Base-by-base conservation (phyloP, 805 yeast species). In the Yamadazyma kitorensis region DNA sequence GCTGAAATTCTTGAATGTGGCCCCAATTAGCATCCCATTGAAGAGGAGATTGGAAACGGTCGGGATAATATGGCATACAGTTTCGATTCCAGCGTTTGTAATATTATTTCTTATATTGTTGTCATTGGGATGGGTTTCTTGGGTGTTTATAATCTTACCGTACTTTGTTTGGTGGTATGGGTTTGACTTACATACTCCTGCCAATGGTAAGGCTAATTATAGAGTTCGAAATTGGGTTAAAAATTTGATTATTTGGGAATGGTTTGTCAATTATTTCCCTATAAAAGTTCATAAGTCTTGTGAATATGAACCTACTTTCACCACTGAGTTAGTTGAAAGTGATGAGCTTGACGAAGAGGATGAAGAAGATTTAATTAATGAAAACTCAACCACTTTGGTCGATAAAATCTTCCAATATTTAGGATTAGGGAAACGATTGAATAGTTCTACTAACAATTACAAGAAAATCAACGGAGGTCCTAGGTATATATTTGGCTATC, bases 401-500 rank as follows among this genome's bases (percentile, higher is more conserved):
- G 72, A 65, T 40, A 44, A 37, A 15, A 28, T 66, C 4, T 65
- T 67, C 49, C 57, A 57, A 45, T 42, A 46, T 13, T 39, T 67
- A 16, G 67, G 71, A 4, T 51, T 67, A 13, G 50, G 57, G 17
- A 67, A 67, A 42, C 40, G 73, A 17, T 47, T 64, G 22, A 64
- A 66, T 41, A 59, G 26, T 20, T 34, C 31, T 37, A 25, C 23
- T 10, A 28, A 39, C 12, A 43, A 42, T 12, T 45, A 34, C 31
- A 56, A 55, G 31, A 48, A 51, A 27, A 59, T 67, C 1, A 50
- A 70, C 31, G 60, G 77, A 3, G 91, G 87, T 0, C 89, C 86
- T 2, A 64, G 82, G 23, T 91, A 93, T 57, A 76, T 91, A 2
- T 91, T 91, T 59, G 95, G 96, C 0, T 82, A 86, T 51, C 97